These are phyloP conservation scores for Acanthamoeba sp. DNA, from an alignment of 208 protist species.

Conservation along the genomic window DNA sequence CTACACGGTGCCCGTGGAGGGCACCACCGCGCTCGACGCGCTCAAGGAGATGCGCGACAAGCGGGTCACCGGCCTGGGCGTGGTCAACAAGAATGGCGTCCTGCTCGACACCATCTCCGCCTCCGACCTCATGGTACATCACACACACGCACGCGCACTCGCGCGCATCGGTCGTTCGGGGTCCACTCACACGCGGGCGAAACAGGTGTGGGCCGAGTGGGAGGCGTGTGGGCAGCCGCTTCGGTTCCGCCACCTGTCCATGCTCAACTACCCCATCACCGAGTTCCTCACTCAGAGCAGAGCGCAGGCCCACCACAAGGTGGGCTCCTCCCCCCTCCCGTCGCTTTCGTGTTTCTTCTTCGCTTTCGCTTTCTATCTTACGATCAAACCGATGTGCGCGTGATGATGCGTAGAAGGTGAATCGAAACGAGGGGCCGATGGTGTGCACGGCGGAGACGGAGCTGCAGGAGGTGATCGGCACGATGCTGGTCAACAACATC, in stretches of 20 bases:
- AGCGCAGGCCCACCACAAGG: conserved; percentile 23
- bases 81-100: conserved; percentile 8
- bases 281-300: conserved; percentile 19
- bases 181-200: not conserved
- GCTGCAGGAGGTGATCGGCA: conserved; percentile 25
- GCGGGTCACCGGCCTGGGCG: conserved; percentile 8
- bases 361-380: not conserved
- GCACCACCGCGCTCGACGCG: conserved; percentile 14
- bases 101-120: conserved; percentile 19
- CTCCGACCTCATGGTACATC: conserved; percentile 38
- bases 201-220: conserved; percentile 46
- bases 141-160: not conserved
- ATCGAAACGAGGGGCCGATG: not conserved
- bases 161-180: too few relatives aligned
- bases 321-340: not conserved
- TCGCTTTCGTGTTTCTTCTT: too few relatives aligned
- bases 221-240: conserved; percentile 29
- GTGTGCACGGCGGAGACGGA: not conserved
- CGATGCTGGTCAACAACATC: conserved; percentile 61
- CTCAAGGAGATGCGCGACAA: conserved; percentile 9
- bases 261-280: conserved; percentile 11
- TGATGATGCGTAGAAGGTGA: not conserved
- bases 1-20: not conserved
- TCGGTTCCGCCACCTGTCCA: conserved; percentile 31
- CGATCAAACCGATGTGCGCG: not conserved